Conservation (phyloP, 345 rosid species). For the Euphorbia pulcherrima region DNA sequence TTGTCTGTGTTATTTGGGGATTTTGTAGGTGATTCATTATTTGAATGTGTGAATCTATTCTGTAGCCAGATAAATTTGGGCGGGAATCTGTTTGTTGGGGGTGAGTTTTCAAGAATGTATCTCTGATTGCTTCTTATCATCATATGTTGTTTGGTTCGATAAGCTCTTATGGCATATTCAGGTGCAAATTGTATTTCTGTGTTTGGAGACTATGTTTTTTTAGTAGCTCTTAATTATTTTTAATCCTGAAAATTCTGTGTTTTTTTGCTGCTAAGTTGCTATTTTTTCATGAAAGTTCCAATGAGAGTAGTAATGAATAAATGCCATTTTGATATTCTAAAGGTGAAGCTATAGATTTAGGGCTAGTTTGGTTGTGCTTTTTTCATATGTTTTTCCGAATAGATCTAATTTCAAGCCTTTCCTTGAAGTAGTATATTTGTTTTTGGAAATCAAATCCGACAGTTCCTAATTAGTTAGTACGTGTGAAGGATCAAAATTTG, state of each 20-base stretch:
- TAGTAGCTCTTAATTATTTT: background rate
- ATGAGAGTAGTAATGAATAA: background rate
- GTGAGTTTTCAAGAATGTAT: slow-evolving; percentile 72
- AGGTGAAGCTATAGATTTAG: background rate
- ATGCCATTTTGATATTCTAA: background rate
- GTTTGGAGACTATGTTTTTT: background rate
- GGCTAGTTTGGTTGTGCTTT: too few species aligned
- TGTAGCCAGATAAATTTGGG: slow-evolving; percentile 83
- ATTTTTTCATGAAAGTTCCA: background rate
- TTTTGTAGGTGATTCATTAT: background rate
- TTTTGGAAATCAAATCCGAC: too few species aligned
- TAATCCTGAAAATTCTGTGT: too few species aligned
- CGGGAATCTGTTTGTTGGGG: slow-evolving; percentile 71
- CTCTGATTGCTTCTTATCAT: slow-evolving; percentile 55
- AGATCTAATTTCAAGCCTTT: too few species aligned
- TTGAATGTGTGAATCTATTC: slow-evolving; percentile 12
- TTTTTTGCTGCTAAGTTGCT: background rate
- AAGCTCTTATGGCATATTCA: slow-evolving; percentile 50
- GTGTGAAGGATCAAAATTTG: too few species aligned
- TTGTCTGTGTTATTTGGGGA: too few species aligned
- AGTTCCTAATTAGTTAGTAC: too few species aligned
- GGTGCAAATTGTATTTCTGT: slow-evolving; percentile 34
- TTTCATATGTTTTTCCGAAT: too few species aligned
- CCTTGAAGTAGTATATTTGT: too few species aligned
- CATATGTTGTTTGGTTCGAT: slow-evolving; percentile 60